Conservation (phyloP, 495 filamentous ascomycete genomes). For the Rusavskia elegans region DNA sequence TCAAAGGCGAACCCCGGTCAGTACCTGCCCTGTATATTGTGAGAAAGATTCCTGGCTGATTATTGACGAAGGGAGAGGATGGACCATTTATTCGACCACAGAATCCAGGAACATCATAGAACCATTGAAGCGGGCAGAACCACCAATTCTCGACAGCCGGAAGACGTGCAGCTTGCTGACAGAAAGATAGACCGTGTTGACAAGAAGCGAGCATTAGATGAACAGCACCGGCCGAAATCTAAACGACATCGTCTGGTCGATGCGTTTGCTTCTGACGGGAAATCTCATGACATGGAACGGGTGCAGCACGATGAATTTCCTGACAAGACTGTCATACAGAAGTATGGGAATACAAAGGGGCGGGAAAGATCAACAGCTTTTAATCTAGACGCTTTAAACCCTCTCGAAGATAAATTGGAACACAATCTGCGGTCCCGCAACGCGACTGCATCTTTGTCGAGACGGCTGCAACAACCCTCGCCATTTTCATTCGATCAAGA, state of each 20-base stretch:
- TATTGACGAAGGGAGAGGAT: conserved; percentile 18
- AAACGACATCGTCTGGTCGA: neutral
- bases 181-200: neutral
- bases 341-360: neutral
- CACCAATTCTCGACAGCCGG: neutral
- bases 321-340: too few species aligned
- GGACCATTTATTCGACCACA: conserved; percentile 21
- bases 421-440: neutral
- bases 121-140: neutral
- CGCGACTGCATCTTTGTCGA: neutral
- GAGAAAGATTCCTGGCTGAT: conserved; percentile 3
- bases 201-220: neutral
- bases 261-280: neutral
- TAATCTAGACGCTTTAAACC: neutral
- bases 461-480: neutral
- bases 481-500: neutral
- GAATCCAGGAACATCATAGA: conserved; percentile 1
- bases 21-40: neutral
- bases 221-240: neutral
- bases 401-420: neutral
- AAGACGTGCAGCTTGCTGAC: neutral
- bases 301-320: too few species aligned
- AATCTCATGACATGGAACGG: neutral
- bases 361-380: neutral
- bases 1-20: conserved; percentile 13